Evolutionary conservation across 2,329 filamentous ascomycete species (phyloP).

Genomic region (Diaporthe australafricana): DNA sequence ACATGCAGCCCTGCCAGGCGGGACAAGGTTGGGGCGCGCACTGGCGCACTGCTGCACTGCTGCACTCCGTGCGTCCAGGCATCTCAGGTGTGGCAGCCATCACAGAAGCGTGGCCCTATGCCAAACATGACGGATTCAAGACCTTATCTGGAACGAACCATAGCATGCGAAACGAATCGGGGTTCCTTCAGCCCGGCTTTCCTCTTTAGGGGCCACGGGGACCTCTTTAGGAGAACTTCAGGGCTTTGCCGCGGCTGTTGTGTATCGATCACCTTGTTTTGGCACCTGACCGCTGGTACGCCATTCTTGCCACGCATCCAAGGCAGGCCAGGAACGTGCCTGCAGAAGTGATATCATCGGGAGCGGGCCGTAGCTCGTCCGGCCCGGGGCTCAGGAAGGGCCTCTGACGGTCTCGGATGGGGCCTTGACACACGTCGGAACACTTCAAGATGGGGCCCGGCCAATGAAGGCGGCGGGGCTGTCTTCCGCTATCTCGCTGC

Average conservation of each 20-base stretch:
- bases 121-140: not conserved
- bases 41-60: not conserved
- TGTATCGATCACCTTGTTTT: not conserved
- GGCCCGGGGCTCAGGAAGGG: slow-evolving; percentile 2
- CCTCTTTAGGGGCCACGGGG: not conserved
- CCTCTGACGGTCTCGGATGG: not conserved
- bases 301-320: not conserved
- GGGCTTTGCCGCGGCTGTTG: not conserved
- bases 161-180: not conserved
- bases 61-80: not conserved
- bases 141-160: not conserved
- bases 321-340: not conserved
- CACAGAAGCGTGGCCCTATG: not conserved
- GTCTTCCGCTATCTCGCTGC: not conserved
- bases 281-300: not conserved
- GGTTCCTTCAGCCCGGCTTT: not conserved
- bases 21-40: not conserved
- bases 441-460: not conserved
- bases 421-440: not conserved
- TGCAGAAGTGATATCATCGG: slow-evolving; percentile 29
- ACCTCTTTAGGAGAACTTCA: too few relatives aligned
- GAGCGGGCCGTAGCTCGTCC: not conserved
- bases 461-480: not conserved
- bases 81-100: not conserved
- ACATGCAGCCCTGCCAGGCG: not conserved